Evolutionary conservation across 2,329 filamentous ascomycete species (phyloP).

Genomic region (Amesomyces nigricolor): DNA sequence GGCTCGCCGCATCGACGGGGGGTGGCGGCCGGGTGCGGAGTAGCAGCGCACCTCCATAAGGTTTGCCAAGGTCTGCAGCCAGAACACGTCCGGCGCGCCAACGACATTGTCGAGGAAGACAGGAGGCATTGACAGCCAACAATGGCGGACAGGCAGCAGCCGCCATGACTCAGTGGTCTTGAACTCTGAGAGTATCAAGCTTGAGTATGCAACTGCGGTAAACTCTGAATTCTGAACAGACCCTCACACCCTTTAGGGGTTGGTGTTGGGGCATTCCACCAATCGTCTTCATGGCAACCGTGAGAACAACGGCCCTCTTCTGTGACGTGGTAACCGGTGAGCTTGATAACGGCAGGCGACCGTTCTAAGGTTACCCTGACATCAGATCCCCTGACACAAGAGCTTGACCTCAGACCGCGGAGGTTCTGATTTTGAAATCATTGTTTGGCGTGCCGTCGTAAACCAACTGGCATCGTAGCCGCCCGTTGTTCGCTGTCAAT

Average conservation of each 20-base stretch:
- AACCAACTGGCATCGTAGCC: not conserved
- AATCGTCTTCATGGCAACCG: slow-evolving; percentile 15
- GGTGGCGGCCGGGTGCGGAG: slow-evolving; percentile 6
- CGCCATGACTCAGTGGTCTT: too few relatives aligned
- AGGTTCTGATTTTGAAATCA: too few relatives aligned
- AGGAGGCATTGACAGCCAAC: not conserved
- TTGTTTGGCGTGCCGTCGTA: not conserved
- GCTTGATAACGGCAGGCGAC: slow-evolving; percentile 3
- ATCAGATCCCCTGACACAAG: not conserved
- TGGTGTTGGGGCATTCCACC: slow-evolving; percentile 14
- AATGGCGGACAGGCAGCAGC: too few relatives aligned
- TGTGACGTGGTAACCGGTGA: slow-evolving; percentile 20
- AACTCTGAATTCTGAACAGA: slow-evolving; percentile 1
- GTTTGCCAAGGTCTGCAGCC: slow-evolving; percentile 13
- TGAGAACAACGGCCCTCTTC: not conserved
- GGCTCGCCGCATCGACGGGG: slow-evolving; percentile 4
- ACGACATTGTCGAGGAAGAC: not conserved
- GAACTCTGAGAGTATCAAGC: not conserved
- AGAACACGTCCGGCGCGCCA: not conserved
- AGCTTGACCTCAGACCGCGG: not conserved
- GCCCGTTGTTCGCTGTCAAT: not conserved
- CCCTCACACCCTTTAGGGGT: slow-evolving; percentile 17
- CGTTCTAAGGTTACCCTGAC: slow-evolving; percentile 2
- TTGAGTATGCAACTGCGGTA: slow-evolving; percentile 2
- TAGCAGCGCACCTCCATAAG: slow-evolving; percentile 7